phyloP scores from a whole-genome alignment of 495 filamentous ascomycete species.

The Symbiotaphrina buchneri region DNA sequence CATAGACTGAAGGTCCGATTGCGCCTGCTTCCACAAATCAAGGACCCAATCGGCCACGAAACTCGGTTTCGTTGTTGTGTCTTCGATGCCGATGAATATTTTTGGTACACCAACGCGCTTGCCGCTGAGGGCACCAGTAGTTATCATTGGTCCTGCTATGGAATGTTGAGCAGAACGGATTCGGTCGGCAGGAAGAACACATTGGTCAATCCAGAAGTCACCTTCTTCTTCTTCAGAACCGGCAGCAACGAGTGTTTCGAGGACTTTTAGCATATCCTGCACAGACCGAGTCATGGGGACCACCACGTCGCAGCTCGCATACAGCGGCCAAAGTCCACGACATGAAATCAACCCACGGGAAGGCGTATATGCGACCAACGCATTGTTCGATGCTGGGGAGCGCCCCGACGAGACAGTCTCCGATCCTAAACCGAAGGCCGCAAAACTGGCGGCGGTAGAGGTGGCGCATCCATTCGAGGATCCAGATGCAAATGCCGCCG shows the following conservation, averaged over 20 bases:
- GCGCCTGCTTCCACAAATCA: conserved; percentile 11
- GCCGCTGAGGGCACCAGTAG: conserved; percentile 9
- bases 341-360: conserved; percentile 12
- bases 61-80: conserved; percentile 6
- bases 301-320: conserved; percentile 14
- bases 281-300: conserved; percentile 13
- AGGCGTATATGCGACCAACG: conserved; percentile 13
- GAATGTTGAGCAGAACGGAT: no score
- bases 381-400: conserved; percentile 15
- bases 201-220: conserved; percentile 15
- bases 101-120: conserved; percentile 12
- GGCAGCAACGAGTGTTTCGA: conserved; percentile 9
- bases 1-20: conserved; percentile 8
- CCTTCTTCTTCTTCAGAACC: no score
- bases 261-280: conserved; percentile 12
- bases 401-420: conserved; percentile 13
- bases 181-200: no score
- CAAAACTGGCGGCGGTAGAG: conserved; percentile 13
- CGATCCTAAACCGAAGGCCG: conserved; percentile 12
- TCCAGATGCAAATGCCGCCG: conserved; percentile 14
- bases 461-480: conserved; percentile 14
- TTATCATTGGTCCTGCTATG: conserved; percentile 1
- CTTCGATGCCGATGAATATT: conserved; percentile 11
- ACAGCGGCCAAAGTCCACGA: conserved; percentile 15
- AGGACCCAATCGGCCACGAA: conserved; percentile 6